Base-by-base conservation (phyloP, 192 early-diverging fungal species). In the Backusella macrospora region DNA sequence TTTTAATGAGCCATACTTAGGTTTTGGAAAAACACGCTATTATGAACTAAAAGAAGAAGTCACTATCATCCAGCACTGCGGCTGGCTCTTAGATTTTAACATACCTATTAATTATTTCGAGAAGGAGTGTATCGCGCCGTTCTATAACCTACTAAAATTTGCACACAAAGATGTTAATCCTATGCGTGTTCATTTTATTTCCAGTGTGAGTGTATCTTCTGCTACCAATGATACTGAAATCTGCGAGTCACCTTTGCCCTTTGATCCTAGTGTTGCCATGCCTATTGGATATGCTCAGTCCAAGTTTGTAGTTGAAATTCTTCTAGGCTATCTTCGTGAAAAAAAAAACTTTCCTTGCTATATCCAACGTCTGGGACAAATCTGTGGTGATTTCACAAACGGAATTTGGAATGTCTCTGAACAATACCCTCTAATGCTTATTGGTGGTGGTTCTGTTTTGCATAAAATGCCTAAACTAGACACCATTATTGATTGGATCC, bases 81-180 rank as follows among this genome's bases (percentile, higher is more conserved):
- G 77, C 3, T 82, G 81, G 81, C 21, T 76, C 12, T 26, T 82
- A 8, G 77, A 79, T 26, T 82, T 82, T 59, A 76, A 79, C 34
- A 75, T 76, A n/a, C 68, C 74, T 4, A 68, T 82, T 23, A 38
- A 39, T 12, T 64, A 76, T 26, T 80, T 68, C 65, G 75, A 76
- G 18, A 72, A 70, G 26, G 74, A 70, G n/a, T 73, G 67, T 55
- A 72, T 80, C 38, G 14, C 14, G 23, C 74, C 74, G 9, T 67
- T 80, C 8, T 72, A 76, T 39, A 65, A 71, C 59, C 14, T 80
- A 7, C 52, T 80, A 18, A 47, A 46, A 6, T 70, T 80, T 13
- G 71, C 79, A 13, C 69, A 68, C 34, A 49, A 47, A 2, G 15
- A 39, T 2, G 0, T 6, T 13, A 44, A 76, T 12, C 34, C 74